Evolutionary conservation across 2,329 filamentous ascomycete genomes (phyloP).

Genomic region (Pseudopyrenochaeta lycopersici): DNA sequence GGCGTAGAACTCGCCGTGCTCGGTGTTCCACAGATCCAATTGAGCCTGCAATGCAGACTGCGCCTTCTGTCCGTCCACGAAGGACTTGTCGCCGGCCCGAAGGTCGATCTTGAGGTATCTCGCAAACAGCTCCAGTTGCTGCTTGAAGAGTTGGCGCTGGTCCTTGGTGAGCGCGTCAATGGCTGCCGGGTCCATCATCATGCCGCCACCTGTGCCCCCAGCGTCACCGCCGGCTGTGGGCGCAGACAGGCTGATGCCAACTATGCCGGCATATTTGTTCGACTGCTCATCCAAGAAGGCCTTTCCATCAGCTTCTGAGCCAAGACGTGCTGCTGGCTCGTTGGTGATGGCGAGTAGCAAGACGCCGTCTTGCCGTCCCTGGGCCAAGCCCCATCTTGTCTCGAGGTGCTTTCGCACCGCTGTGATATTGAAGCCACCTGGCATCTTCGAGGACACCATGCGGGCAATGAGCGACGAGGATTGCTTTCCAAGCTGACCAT

Average conservation of each 20-base stretch:
- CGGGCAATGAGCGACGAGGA: slow-evolving; percentile 92
- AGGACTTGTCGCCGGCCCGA: slow-evolving; percentile 94
- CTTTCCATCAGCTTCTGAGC: slow-evolving; percentile 90
- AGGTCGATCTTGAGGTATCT: slow-evolving; percentile 98
- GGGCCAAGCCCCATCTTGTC: slow-evolving; percentile 86
- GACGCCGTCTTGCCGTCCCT: slow-evolving; percentile 90
- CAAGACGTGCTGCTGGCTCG: slow-evolving; percentile 88
- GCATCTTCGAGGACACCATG: slow-evolving; percentile 98
- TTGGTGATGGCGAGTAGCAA: slow-evolving; percentile 89
- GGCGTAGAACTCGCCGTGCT: slow-evolving; percentile 97
- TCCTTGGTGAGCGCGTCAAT: slow-evolving; percentile 98
- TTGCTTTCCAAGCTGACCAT: slow-evolving; percentile 97
- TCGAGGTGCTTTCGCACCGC: slow-evolving; percentile 94
- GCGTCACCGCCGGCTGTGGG: slow-evolving; percentile 75
- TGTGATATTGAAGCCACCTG: slow-evolving; percentile 98
- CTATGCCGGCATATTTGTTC: slow-evolving; percentile 86
- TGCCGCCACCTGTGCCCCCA: slow-evolving; percentile 77
- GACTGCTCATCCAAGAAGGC: slow-evolving; percentile 86
- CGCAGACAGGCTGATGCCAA: slow-evolving; percentile 84
- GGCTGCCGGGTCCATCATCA: slow-evolving; percentile 99
- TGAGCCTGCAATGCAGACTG: slow-evolving; percentile 90
- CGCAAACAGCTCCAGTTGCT: slow-evolving; percentile 94
- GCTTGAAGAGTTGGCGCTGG: slow-evolving; percentile 94
- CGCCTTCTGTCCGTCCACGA: slow-evolving; percentile 83
- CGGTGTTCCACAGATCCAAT: slow-evolving; percentile 91